Evolutionary conservation across 2,329 filamentous ascomycete species (phyloP), one percentile per base, ranked within the genome.

Genomic region (Biscogniauxia marginata): DNA sequence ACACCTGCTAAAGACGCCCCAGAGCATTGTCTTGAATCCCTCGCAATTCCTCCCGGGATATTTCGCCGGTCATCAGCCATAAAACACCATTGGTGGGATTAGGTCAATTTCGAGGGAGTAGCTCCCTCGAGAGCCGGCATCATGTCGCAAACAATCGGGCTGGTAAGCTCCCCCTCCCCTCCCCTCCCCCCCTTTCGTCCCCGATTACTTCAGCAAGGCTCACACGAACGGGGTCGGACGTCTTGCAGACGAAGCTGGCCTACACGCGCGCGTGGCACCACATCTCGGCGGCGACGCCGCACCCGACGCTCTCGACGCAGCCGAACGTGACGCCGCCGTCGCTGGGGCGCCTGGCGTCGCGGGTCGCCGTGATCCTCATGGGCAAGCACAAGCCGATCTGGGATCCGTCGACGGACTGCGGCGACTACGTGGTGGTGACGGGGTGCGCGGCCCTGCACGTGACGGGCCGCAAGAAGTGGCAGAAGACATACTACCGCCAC

Each of bases 381-480:
- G 95, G 95, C 77, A 99, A 99, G 82, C 89, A 99, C 83, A 99
- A 99, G 79, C 95, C 95, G 20, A 96, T 95, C 74, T 99, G 87
- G 79, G 91, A 98, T 77, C 95, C 95, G 1, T 96, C 92, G 20
- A 97, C 93, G 59, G 95, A 99, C 81, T 98, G 95, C 82, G 95
- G 95, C 66, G 95, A 99, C 84, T 99, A 99, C 75, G 93, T 99
- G 11, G 93, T 99, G 1, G 93, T 95, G 51, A 91, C 91, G 39
- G 88, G 92, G 73, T 98, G 95, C 79, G 84, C 89, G 44, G 87
- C 93, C 49, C 81, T 99, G 50, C 87, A 93, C 77, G 88, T 87
- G 1, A 98, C 95, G 7, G 95, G 95, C 64, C 90, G 90, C 73
- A 99, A 99, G 80, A 89, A 87, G 73, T 88, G 85, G 76, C 91